These are phyloP conservation scores for Trypanosoma mega DNA, from an alignment of 208 protist genomes.

Conservation along the genomic window DNA sequence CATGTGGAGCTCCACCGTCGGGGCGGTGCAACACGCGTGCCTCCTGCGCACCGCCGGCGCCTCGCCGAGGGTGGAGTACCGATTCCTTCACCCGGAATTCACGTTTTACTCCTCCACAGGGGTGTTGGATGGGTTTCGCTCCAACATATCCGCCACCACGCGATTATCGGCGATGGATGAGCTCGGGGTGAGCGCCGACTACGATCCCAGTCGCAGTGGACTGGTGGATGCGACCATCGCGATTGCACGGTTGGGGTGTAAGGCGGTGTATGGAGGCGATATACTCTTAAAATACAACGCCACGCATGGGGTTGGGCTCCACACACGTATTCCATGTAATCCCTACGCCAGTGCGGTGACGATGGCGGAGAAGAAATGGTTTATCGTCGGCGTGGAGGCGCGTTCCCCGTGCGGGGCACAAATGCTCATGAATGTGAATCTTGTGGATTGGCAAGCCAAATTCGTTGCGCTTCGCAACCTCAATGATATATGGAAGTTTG, in stretches of 20 bases:
- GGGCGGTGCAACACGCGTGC: conserved; percentile 10
- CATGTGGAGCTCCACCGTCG: conserved; percentile 4
- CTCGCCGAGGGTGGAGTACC: conserved; percentile 25
- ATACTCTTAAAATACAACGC: conserved; percentile 56
- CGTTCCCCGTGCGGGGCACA: conserved; percentile 54
- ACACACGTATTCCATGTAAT: conserved; percentile 55
- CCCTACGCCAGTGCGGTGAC: conserved; percentile 42
- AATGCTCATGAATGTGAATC: conserved; percentile 56
- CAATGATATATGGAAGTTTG: conserved; percentile 61
- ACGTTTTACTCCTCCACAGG: conserved; percentile 25
- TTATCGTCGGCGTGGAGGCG: conserved; percentile 56
- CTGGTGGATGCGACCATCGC: conserved; percentile 47
- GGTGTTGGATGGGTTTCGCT: conserved; percentile 32
- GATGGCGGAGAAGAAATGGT: conserved; percentile 45
- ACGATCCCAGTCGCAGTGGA: conserved; percentile 72
- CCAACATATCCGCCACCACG: conserved; percentile 44
- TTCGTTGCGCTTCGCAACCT: conserved; percentile 50
- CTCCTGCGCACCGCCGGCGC: conserved; percentile 19
- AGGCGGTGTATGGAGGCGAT: conserved; percentile 46
- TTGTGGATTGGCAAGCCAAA: conserved; percentile 41
- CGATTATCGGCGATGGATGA: conserved; percentile 29
- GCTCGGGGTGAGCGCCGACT: conserved; percentile 34
- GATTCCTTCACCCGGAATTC: conserved; percentile 36
- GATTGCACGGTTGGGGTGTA: conserved; percentile 34
- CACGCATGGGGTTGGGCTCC: conserved; percentile 36